A percentile compares a stretch with the other conserved stretches of the same genome.
These are phyloP conservation scores for Limnanthes douglasii DNA, from an alignment of 345 rosid species.

Conservation along the genomic window DNA sequence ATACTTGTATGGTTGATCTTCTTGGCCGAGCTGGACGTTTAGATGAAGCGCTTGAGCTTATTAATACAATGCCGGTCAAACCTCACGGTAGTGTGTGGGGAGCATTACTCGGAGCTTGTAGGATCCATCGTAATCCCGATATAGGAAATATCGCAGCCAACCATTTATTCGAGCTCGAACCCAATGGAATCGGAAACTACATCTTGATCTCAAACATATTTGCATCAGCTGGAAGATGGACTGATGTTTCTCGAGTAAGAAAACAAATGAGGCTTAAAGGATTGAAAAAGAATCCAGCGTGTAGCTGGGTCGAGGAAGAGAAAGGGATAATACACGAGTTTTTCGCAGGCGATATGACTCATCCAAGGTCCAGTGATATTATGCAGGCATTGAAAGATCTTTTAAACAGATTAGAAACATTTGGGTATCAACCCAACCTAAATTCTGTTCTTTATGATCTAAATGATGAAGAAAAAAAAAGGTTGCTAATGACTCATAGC, in stretches of 20 bases:
- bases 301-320: slow-evolving; percentile 54
- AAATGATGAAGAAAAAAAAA: slow-evolving; percentile 35
- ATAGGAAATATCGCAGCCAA: slow-evolving; percentile 51
- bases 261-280: slow-evolving; percentile 35
- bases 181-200: slow-evolving; percentile 50
- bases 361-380: slow-evolving; percentile 39
- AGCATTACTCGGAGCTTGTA: slow-evolving; percentile 80
- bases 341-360: slow-evolving; percentile 45
- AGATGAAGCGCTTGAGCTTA: slow-evolving; percentile 51
- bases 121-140: slow-evolving; percentile 40
- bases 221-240: slow-evolving; percentile 47
- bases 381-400: slow-evolving; percentile 30
- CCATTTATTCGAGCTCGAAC: slow-evolving; percentile 59
- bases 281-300: slow-evolving; percentile 59
- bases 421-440: slow-evolving; percentile 41
- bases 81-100: slow-evolving; percentile 76
- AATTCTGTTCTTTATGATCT: slow-evolving; percentile 33
- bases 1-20: slow-evolving; percentile 74
- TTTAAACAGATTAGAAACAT: slow-evolving; percentile 19
- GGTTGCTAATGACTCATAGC: slow-evolving; percentile 36
- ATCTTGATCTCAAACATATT: slow-evolving; percentile 47
- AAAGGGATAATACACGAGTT: slow-evolving; percentile 49
- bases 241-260: slow-evolving; percentile 30
- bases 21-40: slow-evolving; percentile 63
- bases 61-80: slow-evolving; percentile 35